These are phyloP conservation scores for Termitomyces sp. DNA, from an alignment of 768 basidiomycete genomes.

Conservation along the genomic window DNA sequence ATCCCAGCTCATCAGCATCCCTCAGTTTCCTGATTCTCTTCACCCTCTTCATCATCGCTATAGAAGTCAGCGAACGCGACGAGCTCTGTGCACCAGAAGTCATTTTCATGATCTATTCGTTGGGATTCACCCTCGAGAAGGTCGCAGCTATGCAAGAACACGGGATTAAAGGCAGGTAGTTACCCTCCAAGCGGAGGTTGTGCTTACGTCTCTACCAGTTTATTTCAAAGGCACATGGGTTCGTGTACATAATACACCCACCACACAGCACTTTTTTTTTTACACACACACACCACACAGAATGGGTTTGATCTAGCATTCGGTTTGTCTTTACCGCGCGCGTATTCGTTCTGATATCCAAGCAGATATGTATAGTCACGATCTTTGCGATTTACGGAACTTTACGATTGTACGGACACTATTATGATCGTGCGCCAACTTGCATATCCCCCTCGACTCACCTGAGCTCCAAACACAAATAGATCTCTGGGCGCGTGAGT, in stretches of 20 bases:
- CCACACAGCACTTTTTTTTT: background rate
- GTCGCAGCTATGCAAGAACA: slow-evolving; percentile 95
- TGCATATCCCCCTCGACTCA: background rate
- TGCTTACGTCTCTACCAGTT: slow-evolving; percentile 35
- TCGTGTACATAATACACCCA: slow-evolving; percentile 13
- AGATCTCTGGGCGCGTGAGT: slow-evolving; percentile 62
- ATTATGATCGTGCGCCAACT: slow-evolving; percentile 48
- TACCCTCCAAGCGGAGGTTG: background rate
- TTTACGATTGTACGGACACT: slow-evolving; percentile 78
- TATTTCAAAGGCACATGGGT: slow-evolving; percentile 87
- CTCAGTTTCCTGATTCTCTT: slow-evolving; percentile 76
- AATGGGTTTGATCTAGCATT: slow-evolving; percentile 95
- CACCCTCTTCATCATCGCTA: slow-evolving; percentile 69
- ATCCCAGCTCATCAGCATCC: slow-evolving; percentile 1
- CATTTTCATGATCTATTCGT: slow-evolving; percentile 71
- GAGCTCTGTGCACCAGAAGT: slow-evolving; percentile 61
- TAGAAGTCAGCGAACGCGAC: slow-evolving; percentile 64
- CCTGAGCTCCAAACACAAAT: background rate
- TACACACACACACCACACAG: slow-evolving; percentile 33
- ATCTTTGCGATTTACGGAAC: slow-evolving; percentile 70
- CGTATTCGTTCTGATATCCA: background rate
- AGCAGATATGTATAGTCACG: slow-evolving; percentile 53
- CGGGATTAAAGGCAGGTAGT: slow-evolving; percentile 69
- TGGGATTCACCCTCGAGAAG: slow-evolving; percentile 89
- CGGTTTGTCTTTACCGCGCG: slow-evolving; percentile 36